Percentiles rank a stretch among this genome's conserved stretches.
phyloP scores from a whole-genome alignment of 169 alveolate genomes.

The Babesia bigemina region DNA sequence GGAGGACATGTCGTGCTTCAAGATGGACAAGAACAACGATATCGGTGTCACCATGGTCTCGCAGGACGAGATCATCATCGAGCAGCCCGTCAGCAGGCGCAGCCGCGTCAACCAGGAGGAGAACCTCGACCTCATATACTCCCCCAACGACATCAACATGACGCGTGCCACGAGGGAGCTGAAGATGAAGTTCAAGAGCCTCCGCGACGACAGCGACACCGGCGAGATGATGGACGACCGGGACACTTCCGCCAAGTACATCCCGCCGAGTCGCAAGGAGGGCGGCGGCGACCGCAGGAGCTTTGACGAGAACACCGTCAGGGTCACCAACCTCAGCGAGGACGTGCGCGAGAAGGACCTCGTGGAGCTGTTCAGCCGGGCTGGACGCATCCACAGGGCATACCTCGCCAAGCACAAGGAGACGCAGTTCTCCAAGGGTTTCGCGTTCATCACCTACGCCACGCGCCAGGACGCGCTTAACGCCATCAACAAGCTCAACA shows the following conservation, averaged over 20 bases:
- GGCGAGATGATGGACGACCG: conserved; percentile 38
- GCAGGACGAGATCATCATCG: conserved; percentile 73
- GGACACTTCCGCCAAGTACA: conserved; percentile 54
- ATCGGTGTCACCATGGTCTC: conserved; percentile 52
- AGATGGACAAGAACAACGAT: conserved; percentile 61
- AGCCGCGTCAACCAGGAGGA: conserved; percentile 43
- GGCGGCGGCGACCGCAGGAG: conserved; percentile 56
- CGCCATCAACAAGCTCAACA: conserved; percentile 85
- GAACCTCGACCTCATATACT: conserved; percentile 68
- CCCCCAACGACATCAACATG: conserved; percentile 73
- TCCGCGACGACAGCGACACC: conserved; percentile 71
- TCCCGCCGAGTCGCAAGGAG: conserved; percentile 65
- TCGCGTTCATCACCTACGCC: conserved; percentile 87
- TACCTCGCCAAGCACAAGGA: conserved; percentile 89
- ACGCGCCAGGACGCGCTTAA: conserved; percentile 85
- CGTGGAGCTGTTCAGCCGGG: conserved; percentile 81
- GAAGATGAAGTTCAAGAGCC: conserved; percentile 74
- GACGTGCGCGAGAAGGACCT: conserved; percentile 87
- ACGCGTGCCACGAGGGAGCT: conserved; percentile 76
- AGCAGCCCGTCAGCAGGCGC: conserved; percentile 66
- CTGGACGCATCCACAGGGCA: conserved; percentile 84
- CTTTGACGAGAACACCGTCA: conserved; percentile 84
- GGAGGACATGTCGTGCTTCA: conserved; percentile 67
- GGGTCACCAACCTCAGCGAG: conserved; percentile 88
- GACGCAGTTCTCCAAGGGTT: conserved; percentile 87